Percentiles rank a stretch among this genome's conserved stretches.
Conservation (phyloP, 768 basidiomycete species). For the Russula sp. region DNA sequence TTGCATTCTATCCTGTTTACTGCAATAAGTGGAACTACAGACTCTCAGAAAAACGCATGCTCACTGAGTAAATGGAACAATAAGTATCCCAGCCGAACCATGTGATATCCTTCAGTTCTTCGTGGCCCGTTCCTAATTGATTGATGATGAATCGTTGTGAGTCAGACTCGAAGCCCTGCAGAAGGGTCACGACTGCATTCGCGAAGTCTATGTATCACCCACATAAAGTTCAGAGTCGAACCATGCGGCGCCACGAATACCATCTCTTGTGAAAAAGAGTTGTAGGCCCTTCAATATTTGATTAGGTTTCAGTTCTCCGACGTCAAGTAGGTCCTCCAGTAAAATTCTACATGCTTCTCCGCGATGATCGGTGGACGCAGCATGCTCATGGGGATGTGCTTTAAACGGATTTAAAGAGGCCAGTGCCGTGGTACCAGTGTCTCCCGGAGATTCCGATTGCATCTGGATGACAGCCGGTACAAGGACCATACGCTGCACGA, state of each 20-base stretch:
- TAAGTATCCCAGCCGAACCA: slow-evolving; percentile 20
- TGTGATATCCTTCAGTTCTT: slow-evolving; percentile 3
- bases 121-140: neutral
- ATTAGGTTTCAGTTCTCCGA: slow-evolving; percentile 30
- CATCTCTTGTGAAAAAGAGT: slow-evolving; percentile 29
- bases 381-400: slow-evolving; percentile 43
- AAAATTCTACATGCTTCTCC: slow-evolving; percentile 26
- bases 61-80: slow-evolving; percentile 22
- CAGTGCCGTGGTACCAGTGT: slow-evolving; percentile 29
- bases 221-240: slow-evolving; percentile 23
- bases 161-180: slow-evolving; percentile 13
- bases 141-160: slow-evolving; percentile 2
- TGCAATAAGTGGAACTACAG: neutral
- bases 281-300: slow-evolving; percentile 27
- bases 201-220: neutral
- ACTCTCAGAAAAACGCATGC: neutral
- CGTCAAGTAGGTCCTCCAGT: slow-evolving; percentile 29
- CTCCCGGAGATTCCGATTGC: slow-evolving; percentile 27
- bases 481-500: slow-evolving; percentile 28
- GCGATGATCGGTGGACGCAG: slow-evolving; percentile 25
- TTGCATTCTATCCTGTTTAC: slow-evolving; percentile 23
- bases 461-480: slow-evolving; percentile 15
- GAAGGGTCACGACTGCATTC: neutral
- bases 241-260: slow-evolving; percentile 23
- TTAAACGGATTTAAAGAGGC: slow-evolving; percentile 62